Conservation (phyloP, 306 rosid species). For the Adenanthera pavonina region DNA sequence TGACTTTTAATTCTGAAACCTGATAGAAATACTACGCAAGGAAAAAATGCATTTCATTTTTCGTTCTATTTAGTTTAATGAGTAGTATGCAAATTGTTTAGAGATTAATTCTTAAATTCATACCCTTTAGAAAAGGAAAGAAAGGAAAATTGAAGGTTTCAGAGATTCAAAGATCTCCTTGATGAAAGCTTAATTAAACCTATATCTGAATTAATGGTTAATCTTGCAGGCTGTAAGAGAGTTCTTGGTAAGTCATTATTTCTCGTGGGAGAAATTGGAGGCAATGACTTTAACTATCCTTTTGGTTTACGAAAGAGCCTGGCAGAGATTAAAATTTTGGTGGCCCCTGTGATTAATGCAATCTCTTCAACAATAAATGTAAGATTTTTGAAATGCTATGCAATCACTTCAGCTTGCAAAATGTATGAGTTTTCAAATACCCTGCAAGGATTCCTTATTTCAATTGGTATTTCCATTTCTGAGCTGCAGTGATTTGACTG, state of each 20-base stretch:
- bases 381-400: conserved; percentile 13
- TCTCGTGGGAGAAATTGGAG: conserved; percentile 71
- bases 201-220: not conserved
- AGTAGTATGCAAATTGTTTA: not conserved
- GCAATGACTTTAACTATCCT: conserved; percentile 50
- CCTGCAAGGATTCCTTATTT: too few species aligned
- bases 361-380: conserved; percentile 48
- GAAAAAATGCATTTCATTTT: not conserved
- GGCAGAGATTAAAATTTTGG: conserved; percentile 27
- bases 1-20: not conserved
- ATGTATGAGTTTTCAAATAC: too few species aligned
- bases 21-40: too few species aligned
- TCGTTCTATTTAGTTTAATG: not conserved
- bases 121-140: not conserved
- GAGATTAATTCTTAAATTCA: not conserved
- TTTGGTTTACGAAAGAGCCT: not conserved
- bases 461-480: too few species aligned
- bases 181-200: not conserved
- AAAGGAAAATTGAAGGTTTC: not conserved
- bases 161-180: not conserved
- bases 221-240: conserved; percentile 49
- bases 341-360: conserved; percentile 46
- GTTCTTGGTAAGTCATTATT: conserved; percentile 50
- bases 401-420: too few species aligned
- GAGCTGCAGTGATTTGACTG: too few species aligned